Evolutionary conservation across 352 stramenopile genomes (phyloP).

Genomic region (Phytophthora pseudosyringae): DNA sequence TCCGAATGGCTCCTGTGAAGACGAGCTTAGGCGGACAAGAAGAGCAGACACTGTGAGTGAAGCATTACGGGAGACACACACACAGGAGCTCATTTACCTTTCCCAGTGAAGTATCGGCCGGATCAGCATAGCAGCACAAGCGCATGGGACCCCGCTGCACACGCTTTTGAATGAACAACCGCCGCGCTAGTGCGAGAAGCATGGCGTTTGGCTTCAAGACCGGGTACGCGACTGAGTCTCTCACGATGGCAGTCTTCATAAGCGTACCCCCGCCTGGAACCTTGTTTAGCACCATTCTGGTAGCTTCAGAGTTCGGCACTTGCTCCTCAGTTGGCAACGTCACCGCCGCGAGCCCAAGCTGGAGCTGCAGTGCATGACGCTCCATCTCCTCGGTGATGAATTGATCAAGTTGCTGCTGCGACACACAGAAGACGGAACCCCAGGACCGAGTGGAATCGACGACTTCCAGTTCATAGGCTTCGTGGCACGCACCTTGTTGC

Average conservation of each 20-base stretch:
- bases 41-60: background rate
- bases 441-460: slow-evolving; percentile 24
- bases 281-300: background rate
- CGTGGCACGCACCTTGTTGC: slow-evolving; percentile 1
- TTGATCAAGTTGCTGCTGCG: slow-evolving; percentile 16
- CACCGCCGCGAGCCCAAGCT: background rate
- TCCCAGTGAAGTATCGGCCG: slow-evolving; percentile 46
- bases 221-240: slow-evolving; percentile 25
- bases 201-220: slow-evolving; percentile 19
- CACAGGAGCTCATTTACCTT: slow-evolving; percentile 33
- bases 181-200: slow-evolving; percentile 23
- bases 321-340: background rate
- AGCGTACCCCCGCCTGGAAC: slow-evolving; percentile 1
- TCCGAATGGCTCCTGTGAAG: slow-evolving; percentile 42
- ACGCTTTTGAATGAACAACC: slow-evolving; percentile 20
- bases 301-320: background rate
- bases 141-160: background rate
- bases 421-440: slow-evolving; percentile 17
- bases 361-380: slow-evolving; percentile 15
- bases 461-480: slow-evolving; percentile 39
- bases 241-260: background rate
- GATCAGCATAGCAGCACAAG: slow-evolving; percentile 25
- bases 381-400: slow-evolving; percentile 26
- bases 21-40: slow-evolving; percentile 34
- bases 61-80: too few relatives aligned